A percentile compares a stretch with the other conserved stretches of the same genome.
These are phyloP conservation scores for Dioszegia hungarica DNA, from an alignment of 768 basidiomycete genomes.

Conservation along the genomic window DNA sequence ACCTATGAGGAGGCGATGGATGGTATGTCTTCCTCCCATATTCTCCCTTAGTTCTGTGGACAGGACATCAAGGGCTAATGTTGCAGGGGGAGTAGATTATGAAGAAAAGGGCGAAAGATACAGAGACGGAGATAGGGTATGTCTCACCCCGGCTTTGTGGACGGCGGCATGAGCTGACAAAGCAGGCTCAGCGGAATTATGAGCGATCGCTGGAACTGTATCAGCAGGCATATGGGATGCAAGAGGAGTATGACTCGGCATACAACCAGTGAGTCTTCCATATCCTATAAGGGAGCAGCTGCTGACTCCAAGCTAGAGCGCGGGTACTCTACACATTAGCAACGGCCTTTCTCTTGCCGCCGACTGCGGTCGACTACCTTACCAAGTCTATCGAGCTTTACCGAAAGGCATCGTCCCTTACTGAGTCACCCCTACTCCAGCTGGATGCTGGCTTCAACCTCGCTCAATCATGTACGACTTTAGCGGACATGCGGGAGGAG, in stretches of 20 bases:
- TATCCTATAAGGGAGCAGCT: background rate
- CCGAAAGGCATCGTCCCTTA: slow-evolving; percentile 24
- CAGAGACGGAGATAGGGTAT: slow-evolving; percentile 45
- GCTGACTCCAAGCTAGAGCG: slow-evolving; percentile 25
- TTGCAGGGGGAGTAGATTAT: slow-evolving; percentile 43
- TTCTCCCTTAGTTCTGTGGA: too few relatives aligned
- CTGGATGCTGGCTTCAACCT: slow-evolving; percentile 45
- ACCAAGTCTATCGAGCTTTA: slow-evolving; percentile 34
- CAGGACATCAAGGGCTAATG: too few relatives aligned
- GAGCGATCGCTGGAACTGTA: slow-evolving; percentile 45
- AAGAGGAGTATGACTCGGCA: slow-evolving; percentile 39
- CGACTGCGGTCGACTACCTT: slow-evolving; percentile 19
- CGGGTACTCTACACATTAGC: slow-evolving; percentile 41
- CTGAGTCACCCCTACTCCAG: slow-evolving; percentile 31
- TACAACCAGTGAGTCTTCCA: slow-evolving; percentile 27
- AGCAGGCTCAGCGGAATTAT: slow-evolving; percentile 44
- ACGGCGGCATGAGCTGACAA: background rate
- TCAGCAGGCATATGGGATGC: slow-evolving; percentile 29
- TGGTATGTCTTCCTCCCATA: slow-evolving; percentile 20
- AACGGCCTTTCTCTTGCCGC: slow-evolving; percentile 42
- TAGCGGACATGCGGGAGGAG: slow-evolving; percentile 44
- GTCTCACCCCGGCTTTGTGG: background rate
- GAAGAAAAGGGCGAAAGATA: slow-evolving; percentile 50
- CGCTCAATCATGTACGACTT: slow-evolving; percentile 29
- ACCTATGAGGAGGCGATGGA: slow-evolving; percentile 49